A percentile compares a stretch with the other conserved stretches of the same genome.
Evolutionary conservation across 2,329 filamentous ascomycete species (phyloP).

Genomic region (Arachnomyces sp.): DNA sequence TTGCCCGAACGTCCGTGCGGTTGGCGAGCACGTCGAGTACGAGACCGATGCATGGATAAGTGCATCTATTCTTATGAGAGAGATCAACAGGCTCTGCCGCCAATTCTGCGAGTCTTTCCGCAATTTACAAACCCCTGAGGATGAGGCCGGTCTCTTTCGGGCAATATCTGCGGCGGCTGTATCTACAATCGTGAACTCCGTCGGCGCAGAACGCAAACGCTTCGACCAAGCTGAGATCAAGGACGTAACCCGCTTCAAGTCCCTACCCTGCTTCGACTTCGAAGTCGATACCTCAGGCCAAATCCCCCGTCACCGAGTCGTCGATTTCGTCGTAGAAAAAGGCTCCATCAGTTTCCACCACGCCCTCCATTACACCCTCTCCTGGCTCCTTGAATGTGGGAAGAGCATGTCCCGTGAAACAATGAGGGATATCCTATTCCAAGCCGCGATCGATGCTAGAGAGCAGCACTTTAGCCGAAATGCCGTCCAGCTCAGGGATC

Average conservation of each 20-base stretch:
- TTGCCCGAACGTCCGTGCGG: slow-evolving; percentile 82
- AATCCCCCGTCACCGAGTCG: slow-evolving; percentile 54
- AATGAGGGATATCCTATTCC: slow-evolving; percentile 60
- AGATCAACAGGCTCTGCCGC: slow-evolving; percentile 86
- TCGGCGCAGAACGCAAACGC: slow-evolving; percentile 76
- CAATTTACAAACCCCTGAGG: slow-evolving; percentile 56
- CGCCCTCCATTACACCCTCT: slow-evolving; percentile 88
- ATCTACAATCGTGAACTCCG: slow-evolving; percentile 76
- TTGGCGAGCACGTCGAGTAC: slow-evolving; percentile 95
- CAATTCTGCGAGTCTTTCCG: slow-evolving; percentile 83
- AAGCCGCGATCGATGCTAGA: slow-evolving; percentile 51
- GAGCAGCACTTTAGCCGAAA: slow-evolving; percentile 53
- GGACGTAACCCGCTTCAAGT: slow-evolving; percentile 75
- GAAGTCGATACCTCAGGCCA: slow-evolving; percentile 43
- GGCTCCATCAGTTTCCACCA: slow-evolving; percentile 96
- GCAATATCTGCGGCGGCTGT: slow-evolving; percentile 59
- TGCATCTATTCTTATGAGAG: slow-evolving; percentile 83
- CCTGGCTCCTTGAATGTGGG: slow-evolving; percentile 88
- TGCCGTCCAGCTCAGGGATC: slow-evolving; percentile 35
- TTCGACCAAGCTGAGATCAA: slow-evolving; percentile 86
- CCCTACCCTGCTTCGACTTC: slow-evolving; percentile 69
- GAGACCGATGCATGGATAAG: slow-evolving; percentile 98
- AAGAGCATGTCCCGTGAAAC: slow-evolving; percentile 62
- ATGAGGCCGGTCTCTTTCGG: slow-evolving; percentile 59
- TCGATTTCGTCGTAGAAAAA: slow-evolving; percentile 80